Conservation (phyloP, 2,329 filamentous ascomycete species). For the Cladosporium velox region DNA sequence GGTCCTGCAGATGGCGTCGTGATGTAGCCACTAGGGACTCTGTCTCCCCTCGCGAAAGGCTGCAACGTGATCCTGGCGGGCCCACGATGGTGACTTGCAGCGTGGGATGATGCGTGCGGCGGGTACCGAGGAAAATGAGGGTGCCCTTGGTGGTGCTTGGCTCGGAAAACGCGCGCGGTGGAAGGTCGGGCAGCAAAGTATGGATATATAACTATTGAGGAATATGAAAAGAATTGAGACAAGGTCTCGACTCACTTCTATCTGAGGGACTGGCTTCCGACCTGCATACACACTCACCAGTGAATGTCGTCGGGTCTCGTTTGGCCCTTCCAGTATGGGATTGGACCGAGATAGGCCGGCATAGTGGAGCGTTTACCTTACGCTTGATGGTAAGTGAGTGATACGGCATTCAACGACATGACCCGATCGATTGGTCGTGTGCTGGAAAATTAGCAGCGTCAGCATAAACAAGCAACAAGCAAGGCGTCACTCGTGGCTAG, state of each 20-base stretch:
- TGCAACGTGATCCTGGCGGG: constrained; percentile 18
- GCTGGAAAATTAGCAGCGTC: not conserved
- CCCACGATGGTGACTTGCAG: constrained; percentile 31
- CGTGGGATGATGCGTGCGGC: constrained; percentile 30
- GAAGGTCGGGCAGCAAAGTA: constrained; percentile 10
- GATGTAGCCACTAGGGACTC: constrained; percentile 16
- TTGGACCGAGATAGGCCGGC: constrained; percentile 20
- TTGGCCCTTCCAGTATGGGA: constrained; percentile 14
- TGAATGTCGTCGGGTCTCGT: not conserved
- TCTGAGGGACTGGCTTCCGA: not conserved
- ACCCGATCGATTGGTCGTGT: not conserved
- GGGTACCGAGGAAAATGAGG: constrained; percentile 23
- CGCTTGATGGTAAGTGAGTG: constrained; percentile 10
- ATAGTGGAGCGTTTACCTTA: constrained; percentile 17
- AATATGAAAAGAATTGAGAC: not conserved
- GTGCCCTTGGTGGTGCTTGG: constrained; percentile 13
- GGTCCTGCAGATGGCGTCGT: constrained; percentile 19
- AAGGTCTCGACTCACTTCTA: constrained; percentile 1
- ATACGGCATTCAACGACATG: not conserved
- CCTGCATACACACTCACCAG: constrained; percentile 7
- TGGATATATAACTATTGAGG: constrained; percentile 11
- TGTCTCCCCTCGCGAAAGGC: constrained; percentile 17
- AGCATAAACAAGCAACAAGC: not conserved
- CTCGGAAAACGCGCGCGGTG: constrained; percentile 5
- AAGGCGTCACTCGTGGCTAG: not conserved